Evolutionary conservation across 768 basidiomycete species (phyloP).

Genomic region (Clavulina sp.): DNA sequence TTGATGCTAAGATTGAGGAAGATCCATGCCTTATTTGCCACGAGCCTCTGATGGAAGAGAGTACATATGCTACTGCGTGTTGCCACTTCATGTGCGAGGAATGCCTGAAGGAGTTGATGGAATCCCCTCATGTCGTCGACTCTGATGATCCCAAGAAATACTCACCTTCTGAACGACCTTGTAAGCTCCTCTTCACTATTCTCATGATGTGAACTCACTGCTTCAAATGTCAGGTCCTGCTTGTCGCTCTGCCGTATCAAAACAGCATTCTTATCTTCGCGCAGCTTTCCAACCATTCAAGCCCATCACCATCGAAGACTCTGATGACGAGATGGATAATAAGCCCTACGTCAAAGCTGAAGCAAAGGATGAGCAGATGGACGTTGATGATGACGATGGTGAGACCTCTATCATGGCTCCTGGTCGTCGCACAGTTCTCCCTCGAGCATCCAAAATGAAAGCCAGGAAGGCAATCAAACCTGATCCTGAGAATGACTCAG

Average conservation of each 20-base stretch:
- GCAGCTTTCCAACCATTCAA: conserved; percentile 37
- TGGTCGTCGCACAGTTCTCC: not conserved
- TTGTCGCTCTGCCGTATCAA: conserved; percentile 36
- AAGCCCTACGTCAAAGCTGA: no score
- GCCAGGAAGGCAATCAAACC: conserved; percentile 7
- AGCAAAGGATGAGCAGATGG: no score
- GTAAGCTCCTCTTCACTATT: conserved; percentile 25
- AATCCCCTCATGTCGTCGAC: conserved; percentile 22
- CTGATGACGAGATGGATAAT: conserved; percentile 8
- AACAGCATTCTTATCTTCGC: conserved; percentile 33
- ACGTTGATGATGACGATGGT: no score
- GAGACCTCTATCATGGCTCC: no score
- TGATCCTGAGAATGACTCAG: conserved; percentile 2
- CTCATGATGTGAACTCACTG: not conserved
- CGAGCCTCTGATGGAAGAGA: conserved; percentile 31
- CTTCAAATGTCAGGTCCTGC: conserved; percentile 30
- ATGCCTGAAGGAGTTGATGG: conserved; percentile 37
- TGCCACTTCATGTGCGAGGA: conserved; percentile 43
- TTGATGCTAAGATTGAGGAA: conserved; percentile 29
- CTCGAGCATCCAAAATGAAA: conserved; percentile 3
- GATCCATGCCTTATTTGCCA: conserved; percentile 46
- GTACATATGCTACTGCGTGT: conserved; percentile 40
- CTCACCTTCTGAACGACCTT: conserved; percentile 31
- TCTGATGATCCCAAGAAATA: conserved; percentile 23
- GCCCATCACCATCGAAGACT: not conserved